Percentiles rank a stretch among this genome's conserved stretches.
phyloP scores from a whole-genome alignment of 2,329 filamentous ascomycete species.

The Trichoderma pleuroti region DNA sequence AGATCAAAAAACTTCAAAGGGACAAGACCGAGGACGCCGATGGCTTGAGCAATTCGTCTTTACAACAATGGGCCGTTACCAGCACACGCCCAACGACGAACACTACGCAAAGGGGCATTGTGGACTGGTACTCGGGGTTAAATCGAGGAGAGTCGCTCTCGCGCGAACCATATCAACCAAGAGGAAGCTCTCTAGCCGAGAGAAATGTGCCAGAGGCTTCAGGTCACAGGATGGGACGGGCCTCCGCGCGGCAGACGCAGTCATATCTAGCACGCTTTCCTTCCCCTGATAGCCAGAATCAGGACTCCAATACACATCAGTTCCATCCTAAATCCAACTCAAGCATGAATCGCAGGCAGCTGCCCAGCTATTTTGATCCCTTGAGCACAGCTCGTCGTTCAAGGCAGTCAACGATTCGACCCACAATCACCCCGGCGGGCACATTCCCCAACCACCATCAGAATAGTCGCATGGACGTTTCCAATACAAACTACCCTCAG shows the following conservation, averaged over 20 bases:
- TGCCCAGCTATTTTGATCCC: neutral
- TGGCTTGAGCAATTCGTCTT: neutral
- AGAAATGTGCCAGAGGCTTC: neutral
- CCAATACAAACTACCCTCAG: neutral
- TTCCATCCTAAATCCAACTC: neutral
- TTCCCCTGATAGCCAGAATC: neutral
- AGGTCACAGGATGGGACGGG: neutral
- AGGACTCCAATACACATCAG: neutral
- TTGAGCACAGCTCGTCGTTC: neutral
- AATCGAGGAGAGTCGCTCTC: neutral
- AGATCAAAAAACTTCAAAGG: neutral
- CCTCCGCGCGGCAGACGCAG: neutral
- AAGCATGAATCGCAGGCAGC: neutral
- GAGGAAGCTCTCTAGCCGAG: neutral
- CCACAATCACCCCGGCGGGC: neutral
- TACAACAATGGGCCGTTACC: neutral
- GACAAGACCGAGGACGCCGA: too few species aligned
- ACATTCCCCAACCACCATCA: neutral
- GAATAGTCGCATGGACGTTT: neutral
- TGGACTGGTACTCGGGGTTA: too few species aligned
- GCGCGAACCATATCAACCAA: neutral
- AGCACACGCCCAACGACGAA: neutral
- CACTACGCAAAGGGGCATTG: too few species aligned
- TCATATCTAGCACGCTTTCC: neutral
- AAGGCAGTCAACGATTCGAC: neutral